Conservation (phyloP, 352 stramenopile genomes). For the Phytophthora pluvialis region DNA sequence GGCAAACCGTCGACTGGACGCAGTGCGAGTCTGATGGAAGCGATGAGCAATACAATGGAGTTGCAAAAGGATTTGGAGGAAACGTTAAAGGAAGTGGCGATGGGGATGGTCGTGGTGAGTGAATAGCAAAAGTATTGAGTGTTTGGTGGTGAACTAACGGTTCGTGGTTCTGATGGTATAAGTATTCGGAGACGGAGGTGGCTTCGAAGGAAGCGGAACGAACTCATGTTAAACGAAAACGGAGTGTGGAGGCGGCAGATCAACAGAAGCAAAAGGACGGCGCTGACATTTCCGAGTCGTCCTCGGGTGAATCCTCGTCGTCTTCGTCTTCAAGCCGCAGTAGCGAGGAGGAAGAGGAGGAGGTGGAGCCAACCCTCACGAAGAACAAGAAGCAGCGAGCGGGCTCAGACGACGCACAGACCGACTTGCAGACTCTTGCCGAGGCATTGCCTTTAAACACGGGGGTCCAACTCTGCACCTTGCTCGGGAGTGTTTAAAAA, state of each 20-base stretch:
- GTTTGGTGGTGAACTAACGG: not conserved
- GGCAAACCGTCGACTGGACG: constrained; percentile 1
- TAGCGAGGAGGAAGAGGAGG: not conserved
- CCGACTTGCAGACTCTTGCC: not conserved
- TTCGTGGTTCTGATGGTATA: not conserved
- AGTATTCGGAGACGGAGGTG: not conserved
- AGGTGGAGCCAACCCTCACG: not conserved
- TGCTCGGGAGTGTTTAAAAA: not conserved
- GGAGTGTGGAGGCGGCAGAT: not conserved
- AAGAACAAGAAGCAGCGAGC: not conserved
- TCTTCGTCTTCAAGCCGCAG: constrained; percentile 2
- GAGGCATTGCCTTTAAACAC: not conserved
- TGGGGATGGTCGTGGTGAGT: not conserved
- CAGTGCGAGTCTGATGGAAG: constrained; percentile 1
- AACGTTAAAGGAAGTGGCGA: not conserved
- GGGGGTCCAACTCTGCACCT: not conserved
- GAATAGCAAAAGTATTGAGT: not conserved
- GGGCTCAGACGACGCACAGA: not conserved
- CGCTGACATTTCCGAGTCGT: not conserved
- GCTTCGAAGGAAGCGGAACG: not conserved
- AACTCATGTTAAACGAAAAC: not conserved
- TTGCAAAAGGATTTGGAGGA: constrained; percentile 6
- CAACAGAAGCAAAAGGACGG: not conserved
- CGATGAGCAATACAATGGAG: constrained; percentile 4
- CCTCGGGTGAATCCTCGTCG: not conserved